Percentiles rank a stretch among this genome's conserved stretches.
These are phyloP conservation scores for Paradendryphiella salina DNA, from an alignment of 2,329 filamentous ascomycete species.

Conservation along the genomic window DNA sequence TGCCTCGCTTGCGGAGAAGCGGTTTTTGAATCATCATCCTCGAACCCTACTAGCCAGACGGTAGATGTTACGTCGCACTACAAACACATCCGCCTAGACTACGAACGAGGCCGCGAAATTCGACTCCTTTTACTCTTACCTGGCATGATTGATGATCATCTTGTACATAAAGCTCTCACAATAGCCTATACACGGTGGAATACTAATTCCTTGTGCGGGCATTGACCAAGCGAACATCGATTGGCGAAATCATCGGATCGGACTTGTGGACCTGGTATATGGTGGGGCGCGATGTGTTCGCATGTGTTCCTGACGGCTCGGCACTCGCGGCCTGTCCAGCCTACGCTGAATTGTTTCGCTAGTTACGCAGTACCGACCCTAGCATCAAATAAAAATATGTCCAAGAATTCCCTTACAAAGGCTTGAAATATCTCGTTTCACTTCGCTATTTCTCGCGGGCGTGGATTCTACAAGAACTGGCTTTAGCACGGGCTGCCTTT, in stretches of 20 bases:
- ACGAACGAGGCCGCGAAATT: slow-evolving; percentile 9
- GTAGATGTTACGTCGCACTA: background rate
- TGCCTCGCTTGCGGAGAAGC: slow-evolving; percentile 20
- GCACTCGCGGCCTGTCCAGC: no score
- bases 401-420: no score
- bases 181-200: no score
- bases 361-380: background rate
- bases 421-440: background rate
- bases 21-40: slow-evolving; percentile 3
- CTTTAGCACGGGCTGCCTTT: slow-evolving; percentile 9
- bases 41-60: background rate
- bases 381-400: no score
- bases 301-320: background rate
- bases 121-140: slow-evolving; percentile 4
- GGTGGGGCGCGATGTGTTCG: slow-evolving; percentile 1
- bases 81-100: slow-evolving; percentile 12
- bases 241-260: slow-evolving; percentile 21
- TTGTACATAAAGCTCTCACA: background rate
- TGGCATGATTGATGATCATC: background rate
- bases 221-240: slow-evolving; percentile 18
- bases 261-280: slow-evolving; percentile 21
- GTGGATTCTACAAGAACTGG: slow-evolving; percentile 26
- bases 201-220: background rate
- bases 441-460: slow-evolving; percentile 19
- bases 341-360: background rate